Evolutionary conservation across 352 stramenopile species (phyloP).

Genomic region (Thalassiosira livingstoniorum): DNA sequence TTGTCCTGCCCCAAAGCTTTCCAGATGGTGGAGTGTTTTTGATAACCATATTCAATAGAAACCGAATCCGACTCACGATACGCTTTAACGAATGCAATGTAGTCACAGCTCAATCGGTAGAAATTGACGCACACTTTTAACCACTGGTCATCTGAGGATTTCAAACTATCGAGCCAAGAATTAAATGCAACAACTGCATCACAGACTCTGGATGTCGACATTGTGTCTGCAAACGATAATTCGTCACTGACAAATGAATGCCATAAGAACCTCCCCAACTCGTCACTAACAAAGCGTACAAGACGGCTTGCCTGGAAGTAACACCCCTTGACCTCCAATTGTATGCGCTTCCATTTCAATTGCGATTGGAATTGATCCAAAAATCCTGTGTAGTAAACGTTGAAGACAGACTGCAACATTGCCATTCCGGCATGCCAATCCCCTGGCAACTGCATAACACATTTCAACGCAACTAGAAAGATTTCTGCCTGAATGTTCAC

Average conservation of each 20-base stretch:
- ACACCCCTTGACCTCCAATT: neutral
- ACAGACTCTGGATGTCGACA: neutral
- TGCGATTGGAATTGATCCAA: constrained; percentile 12
- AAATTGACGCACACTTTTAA: neutral
- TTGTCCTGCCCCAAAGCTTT: neutral
- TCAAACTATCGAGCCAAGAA: neutral
- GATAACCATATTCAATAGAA: neutral
- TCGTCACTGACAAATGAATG: constrained; percentile 2
- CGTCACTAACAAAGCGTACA: neutral
- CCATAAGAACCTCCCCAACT: neutral
- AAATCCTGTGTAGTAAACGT: constrained; percentile 8
- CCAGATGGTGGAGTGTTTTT: neutral
- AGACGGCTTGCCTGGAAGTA: constrained; percentile 18
- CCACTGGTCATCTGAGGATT: neutral
- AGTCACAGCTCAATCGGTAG: neutral
- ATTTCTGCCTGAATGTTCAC: constrained; percentile 19
- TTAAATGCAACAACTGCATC: neutral
- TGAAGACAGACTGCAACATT: constrained; percentile 19
- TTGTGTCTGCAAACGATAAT: neutral
- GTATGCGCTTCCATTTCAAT: constrained; percentile 7
- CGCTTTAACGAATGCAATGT: constrained; percentile 1
- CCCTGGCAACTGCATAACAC: neutral
- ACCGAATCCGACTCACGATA: neutral
- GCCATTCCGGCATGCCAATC: neutral
- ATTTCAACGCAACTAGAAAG: constrained; percentile 6